Conservation (phyloP, 108 stramenopile genomes). For the Skeletonema costatum region DNA sequence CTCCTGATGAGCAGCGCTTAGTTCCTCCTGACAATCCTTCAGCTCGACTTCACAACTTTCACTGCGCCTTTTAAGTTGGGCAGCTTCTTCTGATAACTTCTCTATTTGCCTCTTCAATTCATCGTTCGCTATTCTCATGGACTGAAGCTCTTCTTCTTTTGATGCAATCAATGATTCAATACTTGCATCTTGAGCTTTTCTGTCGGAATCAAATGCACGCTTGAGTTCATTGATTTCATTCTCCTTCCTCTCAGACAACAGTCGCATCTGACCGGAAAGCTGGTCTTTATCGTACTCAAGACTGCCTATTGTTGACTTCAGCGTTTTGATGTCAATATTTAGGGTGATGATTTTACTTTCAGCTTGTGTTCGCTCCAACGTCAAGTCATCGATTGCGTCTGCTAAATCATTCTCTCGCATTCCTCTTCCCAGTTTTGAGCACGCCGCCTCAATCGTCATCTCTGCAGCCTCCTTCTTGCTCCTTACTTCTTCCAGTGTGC, state of each 20-base stretch:
- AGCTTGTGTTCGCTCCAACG: constrained; percentile 22
- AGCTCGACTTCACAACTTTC: constrained; percentile 6
- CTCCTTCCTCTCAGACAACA: constrained; percentile 1
- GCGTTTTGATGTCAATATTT: constrained; percentile 14
- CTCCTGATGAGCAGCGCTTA: constrained; percentile 9
- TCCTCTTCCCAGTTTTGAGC: constrained; percentile 10
- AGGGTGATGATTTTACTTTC: constrained; percentile 21
- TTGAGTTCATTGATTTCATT: constrained; percentile 12
- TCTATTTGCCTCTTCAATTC: background rate
- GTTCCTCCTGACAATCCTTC: constrained; percentile 8
- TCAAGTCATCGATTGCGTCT: constrained; percentile 31
- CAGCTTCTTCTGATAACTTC: constrained; percentile 2
- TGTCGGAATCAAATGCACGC: constrained; percentile 1
- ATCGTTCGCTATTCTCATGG: background rate
- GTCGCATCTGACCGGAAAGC: background rate
- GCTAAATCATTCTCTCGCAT: background rate
- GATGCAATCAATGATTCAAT: constrained; percentile 9
- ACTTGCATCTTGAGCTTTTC: constrained; percentile 11
- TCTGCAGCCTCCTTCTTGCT: background rate
- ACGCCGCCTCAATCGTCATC: constrained; percentile 5
- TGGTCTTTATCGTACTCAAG: constrained; percentile 19
- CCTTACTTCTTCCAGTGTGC: constrained; percentile 2
- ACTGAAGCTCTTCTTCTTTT: constrained; percentile 13
- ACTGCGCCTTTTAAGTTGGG: background rate
- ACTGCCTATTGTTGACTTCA: constrained; percentile 10